Evolutionary conservation across 257 asterid species (phyloP), one percentile per base, ranked within the genome.

Genomic region (Solanum bulbocastanum): DNA sequence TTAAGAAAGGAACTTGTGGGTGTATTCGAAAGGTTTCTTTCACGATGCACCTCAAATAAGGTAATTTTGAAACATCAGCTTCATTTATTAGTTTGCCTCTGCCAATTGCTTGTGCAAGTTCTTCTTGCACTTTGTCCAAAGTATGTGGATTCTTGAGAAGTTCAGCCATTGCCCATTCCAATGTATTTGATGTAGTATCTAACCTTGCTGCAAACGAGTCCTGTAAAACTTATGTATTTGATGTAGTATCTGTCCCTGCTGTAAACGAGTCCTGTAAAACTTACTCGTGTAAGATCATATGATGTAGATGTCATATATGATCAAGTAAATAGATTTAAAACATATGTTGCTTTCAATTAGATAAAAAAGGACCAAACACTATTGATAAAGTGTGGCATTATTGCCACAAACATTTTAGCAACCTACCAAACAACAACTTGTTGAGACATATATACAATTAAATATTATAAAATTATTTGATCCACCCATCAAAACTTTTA

Each of bases 91-190:
- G 10, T 12, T 87, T 90, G 4, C 90, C 89, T 89, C 69, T 83
- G 16, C 91, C 91, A 27, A 89, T 68, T 22, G 82, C 87, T 30
- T 87, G 42, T 44, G 74, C 87, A 18, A 91, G 87, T 85, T 91
- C 93, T 6, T 30, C 52, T 89, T 89, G 86, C 7, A 88, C 74
- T 85, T 91, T 89, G 60, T 37, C 75, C 90, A 89, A 83, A 33
- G 44, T 69, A 12, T 87, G 87, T 32, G 90, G 91, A 42, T 85
- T 72, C 16, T 56, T 39, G 5, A 89, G 75, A 35, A 85, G n/a
- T 74, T 91, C 93, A 20, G 90, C 60, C 90, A 91, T 88, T 10
- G 87, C 89, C 93, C 91, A 91, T 35, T 89, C 91, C 4, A 85
- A 27, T 20, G 91, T 87, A 65, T 15, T 81, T 1, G 91, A 88